Evolutionary conservation across 148 eudicot genomes (phyloP), one percentile per base, ranked within the genome.

Genomic region (Nyssa sinensis): DNA sequence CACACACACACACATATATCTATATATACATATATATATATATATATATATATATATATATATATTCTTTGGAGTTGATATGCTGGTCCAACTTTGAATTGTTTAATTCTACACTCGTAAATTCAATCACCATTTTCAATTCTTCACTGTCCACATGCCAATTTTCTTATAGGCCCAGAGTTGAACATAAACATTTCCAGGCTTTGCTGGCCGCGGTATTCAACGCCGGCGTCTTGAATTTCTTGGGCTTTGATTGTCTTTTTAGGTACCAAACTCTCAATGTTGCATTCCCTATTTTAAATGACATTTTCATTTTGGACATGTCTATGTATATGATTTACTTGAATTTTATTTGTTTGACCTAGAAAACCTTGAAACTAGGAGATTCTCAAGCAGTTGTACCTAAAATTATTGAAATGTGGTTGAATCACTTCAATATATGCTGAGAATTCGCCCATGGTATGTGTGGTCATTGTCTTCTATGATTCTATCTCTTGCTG

Each of bases 201-300:
- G 44, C 21, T 21, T 32, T 69, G 30, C 21, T 49, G 31, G 34
- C 34, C 44, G 71, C 0, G 35, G 2, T 32, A 14, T 67, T 75
- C 71, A 66, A 69, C n/a, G n/a, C n/a, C n/a, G n/a, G n/a, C 44
- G 1, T 44, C 67, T 75, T 41, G 47, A 67, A 30, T 44, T 67
- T 67, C 2, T 23, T 14, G 44, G 62, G 25, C 74, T 24, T 69
- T 68, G 78, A 68, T 35, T 75, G 61, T 53, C 79, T 30, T 62
- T 70, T 32, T 58, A 62, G 79, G 74, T 70, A 77, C 79, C 70
- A 19, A 53, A 62, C 69, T 62, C 79, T 62, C 29, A 49, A 70
- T 64, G 25, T 31, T 51, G 29, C 28, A 44, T 64, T 49, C 67
- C 24, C 19, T n/a, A 41, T 24, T 62, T 61, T 37, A 2, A 63